phyloP scores from a whole-genome alignment of 805 yeast genomes.

The Teunomyces kruisii region DNA sequence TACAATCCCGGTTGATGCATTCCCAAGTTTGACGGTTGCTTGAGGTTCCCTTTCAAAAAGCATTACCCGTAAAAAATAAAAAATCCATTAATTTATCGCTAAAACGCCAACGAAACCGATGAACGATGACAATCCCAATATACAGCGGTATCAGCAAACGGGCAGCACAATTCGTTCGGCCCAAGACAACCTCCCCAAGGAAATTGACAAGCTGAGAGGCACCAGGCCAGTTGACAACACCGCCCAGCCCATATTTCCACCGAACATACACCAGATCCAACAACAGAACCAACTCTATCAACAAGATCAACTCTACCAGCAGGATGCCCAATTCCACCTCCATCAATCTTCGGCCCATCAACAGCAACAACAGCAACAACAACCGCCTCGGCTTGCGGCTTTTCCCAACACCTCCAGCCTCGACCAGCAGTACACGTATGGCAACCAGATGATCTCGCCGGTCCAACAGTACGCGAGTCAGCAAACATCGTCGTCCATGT shows the following conservation, averaged over 20 bases:
- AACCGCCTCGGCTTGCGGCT: neutral
- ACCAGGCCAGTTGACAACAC: neutral
- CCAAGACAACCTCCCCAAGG: neutral
- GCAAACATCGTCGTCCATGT: neutral
- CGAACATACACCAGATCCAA: neutral
- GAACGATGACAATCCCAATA: constrained; percentile 3
- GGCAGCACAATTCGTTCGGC: neutral
- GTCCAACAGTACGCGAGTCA: neutral
- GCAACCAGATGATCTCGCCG: constrained; percentile 1
- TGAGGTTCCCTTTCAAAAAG: neutral
- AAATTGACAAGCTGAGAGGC: neutral
- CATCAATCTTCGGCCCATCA: neutral
- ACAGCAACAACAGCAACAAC: neutral
- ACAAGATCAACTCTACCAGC: neutral
- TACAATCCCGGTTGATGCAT: neutral
- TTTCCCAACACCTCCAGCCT: neutral
- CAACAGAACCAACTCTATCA: neutral
- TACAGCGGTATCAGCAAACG: neutral
- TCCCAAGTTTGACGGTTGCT: constrained; percentile 1
- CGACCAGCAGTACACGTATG: constrained; percentile 1
- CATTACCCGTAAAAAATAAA: neutral
- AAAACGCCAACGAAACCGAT: neutral
- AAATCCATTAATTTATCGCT: neutral
- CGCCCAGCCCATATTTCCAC: neutral
- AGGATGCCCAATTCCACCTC: neutral